A percentile compares a stretch with the other conserved stretches of the same genome.
Evolutionary conservation across 805 yeast genomes (phyloP).

Genomic region (Torulaspora gathmanii): DNA sequence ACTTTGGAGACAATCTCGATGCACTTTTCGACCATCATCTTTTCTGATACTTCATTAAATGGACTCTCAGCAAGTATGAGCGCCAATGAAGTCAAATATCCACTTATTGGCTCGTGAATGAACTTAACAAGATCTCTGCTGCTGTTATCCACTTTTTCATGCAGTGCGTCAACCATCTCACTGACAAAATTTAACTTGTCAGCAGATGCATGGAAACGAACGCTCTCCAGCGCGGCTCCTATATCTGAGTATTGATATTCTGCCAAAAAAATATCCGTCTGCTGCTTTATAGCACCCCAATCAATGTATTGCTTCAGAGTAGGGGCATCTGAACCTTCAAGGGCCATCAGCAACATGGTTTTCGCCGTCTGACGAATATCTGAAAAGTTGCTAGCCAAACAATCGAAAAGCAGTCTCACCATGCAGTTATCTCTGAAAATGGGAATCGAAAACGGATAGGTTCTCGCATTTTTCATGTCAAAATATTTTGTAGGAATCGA

Average conservation of each 20-base stretch:
- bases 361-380: constrained; percentile 61
- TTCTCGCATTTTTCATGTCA: constrained; percentile 44
- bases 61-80: constrained; percentile 39
- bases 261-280: constrained; percentile 40
- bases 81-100: constrained; percentile 58
- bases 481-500: constrained; percentile 36
- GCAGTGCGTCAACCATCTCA: constrained; percentile 35
- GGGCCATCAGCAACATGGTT: constrained; percentile 40
- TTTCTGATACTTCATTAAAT: not conserved
- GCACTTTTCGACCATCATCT: constrained; percentile 6
- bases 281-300: constrained; percentile 16
- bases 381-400: constrained; percentile 65
- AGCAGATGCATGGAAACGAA: constrained; percentile 40
- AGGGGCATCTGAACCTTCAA: constrained; percentile 14
- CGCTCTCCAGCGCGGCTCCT: constrained; percentile 64
- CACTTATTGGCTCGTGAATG: constrained; percentile 58
- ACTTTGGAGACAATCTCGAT: constrained; percentile 16
- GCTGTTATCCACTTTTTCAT: constrained; percentile 35
- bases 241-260: constrained; percentile 63
- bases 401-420: constrained; percentile 52
- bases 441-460: constrained; percentile 45
- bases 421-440: constrained; percentile 40
- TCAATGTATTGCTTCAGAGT: constrained; percentile 5
- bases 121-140: constrained; percentile 39
- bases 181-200: constrained; percentile 32